phyloP scores from a whole-genome alignment of 1,284 basidiomycete genomes.

The Boletellus sp. region DNA sequence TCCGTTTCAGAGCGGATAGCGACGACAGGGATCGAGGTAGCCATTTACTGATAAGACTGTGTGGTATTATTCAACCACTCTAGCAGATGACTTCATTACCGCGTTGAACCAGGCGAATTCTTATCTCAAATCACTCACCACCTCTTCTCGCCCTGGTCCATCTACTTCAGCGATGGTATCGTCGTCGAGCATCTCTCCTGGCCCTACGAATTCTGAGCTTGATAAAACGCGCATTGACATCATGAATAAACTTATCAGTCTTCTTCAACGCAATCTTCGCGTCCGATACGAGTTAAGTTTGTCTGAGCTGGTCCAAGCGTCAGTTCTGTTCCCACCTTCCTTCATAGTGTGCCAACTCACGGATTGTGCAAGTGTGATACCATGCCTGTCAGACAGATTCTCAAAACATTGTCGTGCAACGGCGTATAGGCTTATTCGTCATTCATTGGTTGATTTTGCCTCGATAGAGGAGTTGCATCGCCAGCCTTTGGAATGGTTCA shows the following conservation, averaged over 20 bases:
- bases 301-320: constrained; percentile 73
- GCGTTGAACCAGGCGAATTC: constrained; percentile 59
- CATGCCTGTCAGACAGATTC: constrained; percentile 73
- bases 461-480: constrained; percentile 57
- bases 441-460: constrained; percentile 69
- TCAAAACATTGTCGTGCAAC: constrained; percentile 78
- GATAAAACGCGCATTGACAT: constrained; percentile 57
- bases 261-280: constrained; percentile 73
- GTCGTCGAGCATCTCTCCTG: constrained; percentile 35
- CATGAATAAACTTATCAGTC: constrained; percentile 65
- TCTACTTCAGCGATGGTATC: constrained; percentile 38
- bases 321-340: constrained; percentile 32
- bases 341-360: constrained; percentile 11
- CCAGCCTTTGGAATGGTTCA: constrained; percentile 82
- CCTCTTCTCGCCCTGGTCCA: constrained; percentile 44
- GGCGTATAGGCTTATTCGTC: constrained; percentile 84
- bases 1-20: constrained; percentile 32
- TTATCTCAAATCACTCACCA: constrained; percentile 52
- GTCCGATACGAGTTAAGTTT: constrained; percentile 76
- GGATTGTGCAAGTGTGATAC: constrained; percentile 53
- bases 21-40: constrained; percentile 38
- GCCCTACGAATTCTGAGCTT: constrained; percentile 42
- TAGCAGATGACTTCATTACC: constrained; percentile 65
- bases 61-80: constrained; percentile 8
- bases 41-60: not conserved